Conservation (phyloP, 352 stramenopile genomes). For the Globisporangium spinosum region DNA sequence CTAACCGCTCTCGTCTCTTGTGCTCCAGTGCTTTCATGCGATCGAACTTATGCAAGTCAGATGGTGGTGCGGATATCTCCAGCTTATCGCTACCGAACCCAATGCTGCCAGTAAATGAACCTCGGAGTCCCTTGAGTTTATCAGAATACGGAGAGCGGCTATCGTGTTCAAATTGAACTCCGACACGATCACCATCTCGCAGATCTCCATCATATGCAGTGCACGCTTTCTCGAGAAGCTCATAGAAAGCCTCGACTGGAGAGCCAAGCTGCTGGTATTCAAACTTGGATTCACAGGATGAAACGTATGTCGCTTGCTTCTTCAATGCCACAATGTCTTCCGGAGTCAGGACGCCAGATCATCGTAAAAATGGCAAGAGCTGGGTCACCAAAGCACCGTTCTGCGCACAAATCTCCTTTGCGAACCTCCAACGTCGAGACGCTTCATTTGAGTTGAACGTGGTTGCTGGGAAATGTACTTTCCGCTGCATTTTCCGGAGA, state of each 20-base stretch:
- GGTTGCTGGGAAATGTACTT: slow-evolving; percentile 34
- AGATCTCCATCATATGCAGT: not conserved
- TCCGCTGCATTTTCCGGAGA: slow-evolving; percentile 21
- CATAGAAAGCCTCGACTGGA: slow-evolving; percentile 43
- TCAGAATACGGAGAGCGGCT: not conserved
- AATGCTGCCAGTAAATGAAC: not conserved
- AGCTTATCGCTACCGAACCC: not conserved
- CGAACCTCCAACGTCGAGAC: slow-evolving; percentile 25
- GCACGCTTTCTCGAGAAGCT: slow-evolving; percentile 30
- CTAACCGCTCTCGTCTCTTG: slow-evolving; percentile 47
- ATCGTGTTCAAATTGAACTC: not conserved
- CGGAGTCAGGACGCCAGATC: slow-evolving; percentile 1
- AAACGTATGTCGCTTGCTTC: not conserved
- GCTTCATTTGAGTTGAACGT: slow-evolving; percentile 32
- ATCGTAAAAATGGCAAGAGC: slow-evolving; percentile 29
- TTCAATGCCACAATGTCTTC: not conserved
- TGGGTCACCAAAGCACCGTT: slow-evolving; percentile 28
- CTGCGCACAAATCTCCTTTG: slow-evolving; percentile 34
- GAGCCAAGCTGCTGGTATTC: slow-evolving; percentile 4
- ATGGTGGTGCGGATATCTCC: not conserved
- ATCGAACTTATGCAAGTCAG: slow-evolving; percentile 41
- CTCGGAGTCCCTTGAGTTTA: not conserved
- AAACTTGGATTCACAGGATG: slow-evolving; percentile 1
- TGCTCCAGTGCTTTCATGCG: slow-evolving; percentile 56
- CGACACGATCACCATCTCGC: not conserved